Evolutionary conservation across 768 basidiomycete species (phyloP).

Genomic region (Aureoboletus auriporus): DNA sequence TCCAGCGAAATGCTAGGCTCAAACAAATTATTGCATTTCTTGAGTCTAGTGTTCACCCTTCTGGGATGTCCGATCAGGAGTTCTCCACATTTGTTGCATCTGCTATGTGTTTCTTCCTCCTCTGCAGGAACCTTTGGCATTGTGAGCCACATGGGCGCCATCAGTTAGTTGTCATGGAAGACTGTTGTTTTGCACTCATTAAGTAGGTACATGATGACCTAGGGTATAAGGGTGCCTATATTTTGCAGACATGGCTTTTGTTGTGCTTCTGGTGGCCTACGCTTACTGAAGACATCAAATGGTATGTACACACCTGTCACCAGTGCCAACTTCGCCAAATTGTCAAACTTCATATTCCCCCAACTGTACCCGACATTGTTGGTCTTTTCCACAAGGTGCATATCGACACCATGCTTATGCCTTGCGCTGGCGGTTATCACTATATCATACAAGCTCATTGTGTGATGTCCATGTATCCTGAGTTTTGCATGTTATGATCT

Average conservation of each 20-base stretch:
- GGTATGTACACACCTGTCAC: constrained; percentile 32
- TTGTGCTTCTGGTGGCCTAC: constrained; percentile 4
- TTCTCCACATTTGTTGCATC: too few relatives aligned
- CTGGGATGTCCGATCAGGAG: too few relatives aligned
- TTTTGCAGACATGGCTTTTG: background rate
- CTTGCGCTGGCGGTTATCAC: background rate
- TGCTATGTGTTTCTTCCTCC: too few relatives aligned
- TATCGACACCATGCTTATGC: constrained; percentile 5
- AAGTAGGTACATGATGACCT: constrained; percentile 1
- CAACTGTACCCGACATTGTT: background rate
- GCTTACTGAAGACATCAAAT: constrained; percentile 14
- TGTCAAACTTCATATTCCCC: background rate
- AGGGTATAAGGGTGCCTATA: constrained; percentile 4
- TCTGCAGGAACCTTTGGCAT: too few relatives aligned
- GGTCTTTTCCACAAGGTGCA: constrained; percentile 12
- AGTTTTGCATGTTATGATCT: constrained; percentile 29
- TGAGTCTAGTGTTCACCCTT: too few relatives aligned
- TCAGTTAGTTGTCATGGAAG: too few relatives aligned
- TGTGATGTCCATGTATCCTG: constrained; percentile 3
- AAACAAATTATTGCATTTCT: too few relatives aligned
- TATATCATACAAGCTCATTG: constrained; percentile 17
- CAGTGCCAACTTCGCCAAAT: constrained; percentile 27
- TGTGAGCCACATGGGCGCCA: too few relatives aligned
- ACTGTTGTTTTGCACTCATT: too few relatives aligned
- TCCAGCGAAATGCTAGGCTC: too few relatives aligned